Base-by-base conservation (phyloP, 306 rosid species). In the Vigna mungo region DNA sequence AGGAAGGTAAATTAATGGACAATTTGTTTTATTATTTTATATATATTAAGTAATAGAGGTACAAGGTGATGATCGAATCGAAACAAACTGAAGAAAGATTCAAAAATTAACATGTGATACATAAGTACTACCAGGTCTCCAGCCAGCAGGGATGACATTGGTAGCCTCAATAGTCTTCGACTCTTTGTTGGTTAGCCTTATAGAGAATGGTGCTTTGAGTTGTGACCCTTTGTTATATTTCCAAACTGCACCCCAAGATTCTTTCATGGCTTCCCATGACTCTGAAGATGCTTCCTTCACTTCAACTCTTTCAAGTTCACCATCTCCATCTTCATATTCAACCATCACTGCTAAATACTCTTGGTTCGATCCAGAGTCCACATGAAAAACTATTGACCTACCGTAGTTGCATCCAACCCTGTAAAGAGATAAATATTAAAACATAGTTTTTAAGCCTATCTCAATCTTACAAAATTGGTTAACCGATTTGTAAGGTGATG, bases 221-320 rank as follows among this genome's bases (percentile, higher is more conserved):
- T 84, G 15, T 15, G 89, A 65, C 8, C 88, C 88, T 2, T 65
- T 8, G 48, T 88, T 52, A n/a, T 76, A 77, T 16, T 86, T 88
- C 97, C 97, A 92, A 53, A 85, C 84, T 2, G 95, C 95, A 36
- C 97, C 94, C 94, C 97, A 89, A 2, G 92, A 89, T 27, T 77
- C 75, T 16, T 77, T 62, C 97, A 92, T 89, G 30, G 86, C 44
- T 34, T 27, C n/a, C 95, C 95, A 92, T 60, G 90, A 9, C 15
- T 41, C 15, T 17, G 89, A 78, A 9, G 11, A 10, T 2, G 82
- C 86, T 75, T 90, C 89, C 64, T 81, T 88, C 14, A 92, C 83
- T 58, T 92, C 88, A 10, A 88, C 89, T 8, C 58, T 63, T 6
- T 74, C 58, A 7, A 92, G 74, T 14, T 79, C 88, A 5, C 97